Conservation (phyloP, 139 green algal genomes). For the Haematococcus lacustris region DNA sequence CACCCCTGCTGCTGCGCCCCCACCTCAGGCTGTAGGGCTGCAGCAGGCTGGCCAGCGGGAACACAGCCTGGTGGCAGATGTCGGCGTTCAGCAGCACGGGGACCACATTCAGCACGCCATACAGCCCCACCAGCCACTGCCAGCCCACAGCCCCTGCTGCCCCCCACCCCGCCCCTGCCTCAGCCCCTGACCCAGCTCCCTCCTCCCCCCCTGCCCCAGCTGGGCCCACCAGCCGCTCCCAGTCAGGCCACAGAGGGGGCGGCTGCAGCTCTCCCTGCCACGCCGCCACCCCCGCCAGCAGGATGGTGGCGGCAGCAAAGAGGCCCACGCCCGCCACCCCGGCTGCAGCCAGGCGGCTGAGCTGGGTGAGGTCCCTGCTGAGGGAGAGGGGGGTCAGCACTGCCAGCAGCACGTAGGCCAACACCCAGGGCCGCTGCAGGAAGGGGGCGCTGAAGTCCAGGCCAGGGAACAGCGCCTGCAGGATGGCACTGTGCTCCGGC, state of each 20-base stretch:
- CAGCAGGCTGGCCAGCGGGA: slow-evolving; percentile 6
- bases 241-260: not conserved
- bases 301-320: not conserved
- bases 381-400: slow-evolving; percentile 1
- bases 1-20: no score
- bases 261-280: not conserved
- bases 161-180: not conserved
- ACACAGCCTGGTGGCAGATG: slow-evolving; percentile 16
- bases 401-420: not conserved
- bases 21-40: slow-evolving; percentile 4
- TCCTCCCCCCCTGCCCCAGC: not conserved
- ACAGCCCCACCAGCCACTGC: not conserved
- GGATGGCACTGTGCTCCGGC: not conserved
- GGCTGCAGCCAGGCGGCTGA: not conserved
- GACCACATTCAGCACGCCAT: not conserved
- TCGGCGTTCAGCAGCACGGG: slow-evolving; percentile 12
- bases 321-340: not conserved
- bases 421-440: not conserved
- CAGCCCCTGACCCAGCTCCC: not conserved
- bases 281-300: not conserved
- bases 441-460: not conserved
- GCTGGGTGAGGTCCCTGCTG: not conserved
- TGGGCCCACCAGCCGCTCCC: not conserved
- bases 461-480: not conserved
- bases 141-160: not conserved